Evolutionary conservation across 768 basidiomycete genomes (phyloP), one percentile per base, ranked within the genome.

Genomic region (Boletus patriciae): DNA sequence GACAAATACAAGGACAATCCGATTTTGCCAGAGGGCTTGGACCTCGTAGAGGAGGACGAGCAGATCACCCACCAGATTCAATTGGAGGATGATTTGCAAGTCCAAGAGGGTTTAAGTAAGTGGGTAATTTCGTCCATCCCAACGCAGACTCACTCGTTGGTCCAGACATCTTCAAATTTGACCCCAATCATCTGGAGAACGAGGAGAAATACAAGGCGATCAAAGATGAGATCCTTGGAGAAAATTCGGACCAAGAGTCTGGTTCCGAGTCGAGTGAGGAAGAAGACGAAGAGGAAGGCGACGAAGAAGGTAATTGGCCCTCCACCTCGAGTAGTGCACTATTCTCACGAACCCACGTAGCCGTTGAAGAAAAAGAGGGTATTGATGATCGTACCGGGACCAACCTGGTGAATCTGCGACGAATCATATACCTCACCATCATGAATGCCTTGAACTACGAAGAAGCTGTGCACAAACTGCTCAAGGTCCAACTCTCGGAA

Each of bases 1-100:
- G 97, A 99, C 79, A 95, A 94, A 74, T 98, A 92, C 80, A 98
- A 98, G 80, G 97, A 98, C 69, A 98, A 99, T 71, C 95, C 95
- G 18, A 85, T 94, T 61, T 71, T 98, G 40, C 87, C 92, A 3
- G 97, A 98, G 66, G 97, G 96, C 1, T 71, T 99, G 67, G 97
- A 99, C 70, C 76, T 99, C 33, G 97, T 99, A 1, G 94, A 98
- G 61, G 96, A 98, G 68, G 97, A 98, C 16, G 97, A 98, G 63
- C 94, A 98, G 67, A 94, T 98, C 50, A 98, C 94, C 0, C 97
- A 99, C 74, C 83, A 91, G 64, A 86, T 98, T 56, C 85, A 89
- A 58, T 74, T 98, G 50, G 94, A 98, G 68, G 94, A 96, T 64
- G 92, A 98, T 70, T 71, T 99, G 50, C 88, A 94, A 63, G 87